These are phyloP conservation scores for Pinus taeda DNA, from an alignment of 75 land plant species.

Conservation along the genomic window DNA sequence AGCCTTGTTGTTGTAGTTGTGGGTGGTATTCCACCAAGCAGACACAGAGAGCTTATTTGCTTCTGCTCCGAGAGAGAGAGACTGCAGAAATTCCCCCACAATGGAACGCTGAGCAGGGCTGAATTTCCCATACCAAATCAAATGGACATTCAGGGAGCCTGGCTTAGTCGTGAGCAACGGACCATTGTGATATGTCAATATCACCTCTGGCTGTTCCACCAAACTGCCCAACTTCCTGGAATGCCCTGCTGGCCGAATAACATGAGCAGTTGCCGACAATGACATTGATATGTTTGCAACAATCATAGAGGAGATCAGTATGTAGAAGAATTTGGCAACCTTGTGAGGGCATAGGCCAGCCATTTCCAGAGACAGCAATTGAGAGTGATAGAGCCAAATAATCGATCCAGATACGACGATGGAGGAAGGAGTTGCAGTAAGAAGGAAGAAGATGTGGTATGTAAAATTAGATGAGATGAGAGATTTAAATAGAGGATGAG, in stretches of 20 bases:
- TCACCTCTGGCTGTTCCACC: slow-evolving; percentile 35
- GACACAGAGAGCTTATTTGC: slow-evolving; percentile 15
- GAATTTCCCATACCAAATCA: slow-evolving; percentile 85
- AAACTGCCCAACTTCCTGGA: slow-evolving; percentile 17
- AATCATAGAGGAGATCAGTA: no score
- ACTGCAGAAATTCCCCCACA: slow-evolving; percentile 56
- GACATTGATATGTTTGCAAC: no score
- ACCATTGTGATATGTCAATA: slow-evolving; percentile 67
- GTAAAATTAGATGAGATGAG: no score
- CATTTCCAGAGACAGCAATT: no score
- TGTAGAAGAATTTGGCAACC: no score
- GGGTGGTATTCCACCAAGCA: slow-evolving; percentile 6
- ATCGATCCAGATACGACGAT: no score
- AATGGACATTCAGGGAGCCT: slow-evolving; percentile 24
- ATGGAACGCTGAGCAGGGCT: slow-evolving; percentile 45
- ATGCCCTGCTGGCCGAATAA: not conserved
- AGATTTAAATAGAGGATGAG: no score
- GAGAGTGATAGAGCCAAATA: no score
- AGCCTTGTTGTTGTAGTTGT: not conserved
- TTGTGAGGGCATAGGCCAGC: no score
- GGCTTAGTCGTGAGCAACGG: slow-evolving; percentile 42
- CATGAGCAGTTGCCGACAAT: not conserved
- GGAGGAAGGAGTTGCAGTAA: no score
- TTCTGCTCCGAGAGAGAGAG: slow-evolving; percentile 31
- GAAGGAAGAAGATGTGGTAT: no score